phyloP scores from a whole-genome alignment of 495 filamentous ascomycete genomes.

The Lepraria neglecta region DNA sequence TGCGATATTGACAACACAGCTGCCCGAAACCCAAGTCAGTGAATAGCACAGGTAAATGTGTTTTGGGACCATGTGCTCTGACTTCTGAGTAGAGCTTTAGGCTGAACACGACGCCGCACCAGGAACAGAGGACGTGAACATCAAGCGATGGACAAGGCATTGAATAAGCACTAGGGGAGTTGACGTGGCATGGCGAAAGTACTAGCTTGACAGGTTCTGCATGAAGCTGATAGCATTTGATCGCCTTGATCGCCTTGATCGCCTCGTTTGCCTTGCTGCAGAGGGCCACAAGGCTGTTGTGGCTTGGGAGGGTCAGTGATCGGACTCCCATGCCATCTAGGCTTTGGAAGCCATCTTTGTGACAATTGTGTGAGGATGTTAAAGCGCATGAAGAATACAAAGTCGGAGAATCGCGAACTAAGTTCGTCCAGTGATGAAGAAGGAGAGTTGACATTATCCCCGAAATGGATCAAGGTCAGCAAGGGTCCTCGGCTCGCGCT shows the following conservation, averaged over 20 bases:
- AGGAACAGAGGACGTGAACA: background rate
- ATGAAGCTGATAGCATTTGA: background rate
- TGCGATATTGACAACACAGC: no score
- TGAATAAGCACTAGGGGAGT: background rate
- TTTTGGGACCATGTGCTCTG: no score
- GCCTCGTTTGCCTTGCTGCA: no score
- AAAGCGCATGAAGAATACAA: background rate
- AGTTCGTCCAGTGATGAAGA: background rate
- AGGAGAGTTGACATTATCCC: background rate
- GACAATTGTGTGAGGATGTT: background rate
- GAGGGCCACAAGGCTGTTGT: constrained; percentile 1
- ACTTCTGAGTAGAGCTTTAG: background rate
- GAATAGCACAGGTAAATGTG: no score
- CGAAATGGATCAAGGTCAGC: background rate
- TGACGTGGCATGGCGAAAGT: background rate
- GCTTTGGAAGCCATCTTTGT: background rate
- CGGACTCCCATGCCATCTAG: background rate
- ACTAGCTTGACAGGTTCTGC: background rate
- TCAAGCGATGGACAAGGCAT: background rate
- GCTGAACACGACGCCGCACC: background rate
- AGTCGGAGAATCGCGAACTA: background rate
- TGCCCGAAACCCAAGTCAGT: no score
- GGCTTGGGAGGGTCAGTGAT: background rate
- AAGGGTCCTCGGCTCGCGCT: background rate
- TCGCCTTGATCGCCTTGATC: no score